Evolutionary conservation across 2,329 filamentous ascomycete species (phyloP).

Genomic region (Monosporascus ibericus): DNA sequence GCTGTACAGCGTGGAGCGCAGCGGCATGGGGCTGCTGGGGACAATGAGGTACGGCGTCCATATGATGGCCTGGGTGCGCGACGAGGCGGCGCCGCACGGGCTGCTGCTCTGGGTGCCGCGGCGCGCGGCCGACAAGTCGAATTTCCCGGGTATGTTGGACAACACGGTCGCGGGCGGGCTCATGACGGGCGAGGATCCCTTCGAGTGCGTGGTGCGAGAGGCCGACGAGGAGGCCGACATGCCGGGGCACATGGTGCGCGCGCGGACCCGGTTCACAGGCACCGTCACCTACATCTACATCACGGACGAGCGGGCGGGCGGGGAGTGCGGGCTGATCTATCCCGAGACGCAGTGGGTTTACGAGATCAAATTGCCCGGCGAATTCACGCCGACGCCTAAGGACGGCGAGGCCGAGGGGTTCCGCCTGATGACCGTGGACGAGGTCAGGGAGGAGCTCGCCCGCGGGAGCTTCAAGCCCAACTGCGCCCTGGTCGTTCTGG

Average conservation of each 20-base stretch:
- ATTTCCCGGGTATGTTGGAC: constrained; percentile 87
- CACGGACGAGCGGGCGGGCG: constrained; percentile 67
- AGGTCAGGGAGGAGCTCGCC: constrained; percentile 64
- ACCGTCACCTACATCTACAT: constrained; percentile 82
- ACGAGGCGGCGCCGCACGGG: constrained; percentile 40
- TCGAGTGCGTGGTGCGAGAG: constrained; percentile 80
- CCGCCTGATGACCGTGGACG: constrained; percentile 67
- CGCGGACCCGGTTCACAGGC: constrained; percentile 53
- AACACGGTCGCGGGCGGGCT: constrained; percentile 88
- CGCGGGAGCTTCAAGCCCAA: constrained; percentile 86
- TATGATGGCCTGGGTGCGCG: constrained; percentile 65
- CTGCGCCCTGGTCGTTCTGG: constrained; percentile 74
- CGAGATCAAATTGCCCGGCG: constrained; percentile 69
- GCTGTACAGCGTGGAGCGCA: constrained; percentile 72
- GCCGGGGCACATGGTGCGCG: constrained; percentile 61
- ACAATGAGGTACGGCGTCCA: constrained; percentile 75
- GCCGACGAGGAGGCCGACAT: constrained; percentile 84
- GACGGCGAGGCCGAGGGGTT: constrained; percentile 90
- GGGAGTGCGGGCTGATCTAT: constrained; percentile 76
- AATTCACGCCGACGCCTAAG: constrained; percentile 65
- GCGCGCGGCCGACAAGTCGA: constrained; percentile 71
- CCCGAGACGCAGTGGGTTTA: constrained; percentile 91
- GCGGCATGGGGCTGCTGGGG: constrained; percentile 67
- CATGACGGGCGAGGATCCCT: constrained; percentile 70
- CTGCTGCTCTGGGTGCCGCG: constrained; percentile 81